Evolutionary conservation across 805 yeast genomes (phyloP), one percentile per base, ranked within the genome.

Genomic region (Lipomyces anomalus): DNA sequence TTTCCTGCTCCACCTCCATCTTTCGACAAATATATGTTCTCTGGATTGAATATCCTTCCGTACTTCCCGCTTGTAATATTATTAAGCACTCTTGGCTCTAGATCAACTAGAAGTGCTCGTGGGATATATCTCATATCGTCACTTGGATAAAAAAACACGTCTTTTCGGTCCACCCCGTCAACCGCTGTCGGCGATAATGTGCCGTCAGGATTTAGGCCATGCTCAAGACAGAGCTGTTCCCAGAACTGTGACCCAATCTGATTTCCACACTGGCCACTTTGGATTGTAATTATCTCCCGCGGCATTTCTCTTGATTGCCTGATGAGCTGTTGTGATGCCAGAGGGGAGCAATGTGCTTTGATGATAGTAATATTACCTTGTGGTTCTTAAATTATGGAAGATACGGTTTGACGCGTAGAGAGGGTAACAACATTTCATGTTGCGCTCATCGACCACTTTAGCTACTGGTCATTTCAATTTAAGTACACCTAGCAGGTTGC

Each of bases 1-100:
- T 92, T 92, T 17, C 95, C 98, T 0, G 98, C 97, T 3, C 97
- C 97, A 18, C 81, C 75, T 3, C 95, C 96, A 16, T 79, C 79
- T n/a, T 79, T 73, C 22, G 90, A 78, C 21, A 84, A 68, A 66
- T 84, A 89, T 4, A 85, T 67, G 60, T 86, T 88, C 55, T 94
- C 75, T 0, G 94, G 87, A 59, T 89, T 84, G 67, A 86, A 85
- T 68, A 92, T 71, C 24, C 79, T 76, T 4, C 76, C 72, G 29
- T 72, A 74, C 18, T 66, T 59, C 48, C 73, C 64, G 9, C 70
- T 69, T 38, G 72, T 67, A 30, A 85, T 78, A 48, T 80, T 80
- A 48, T 76, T 73, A 26, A 92, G 76, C 26, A 57, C 61, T 13
- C 90, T 75, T 0, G 98, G 97, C 63, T 92, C 98, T 56, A 89